These are phyloP conservation scores for Zygoascus biomembranicola DNA, from an alignment of 805 yeast genomes.

Conservation along the genomic window DNA sequence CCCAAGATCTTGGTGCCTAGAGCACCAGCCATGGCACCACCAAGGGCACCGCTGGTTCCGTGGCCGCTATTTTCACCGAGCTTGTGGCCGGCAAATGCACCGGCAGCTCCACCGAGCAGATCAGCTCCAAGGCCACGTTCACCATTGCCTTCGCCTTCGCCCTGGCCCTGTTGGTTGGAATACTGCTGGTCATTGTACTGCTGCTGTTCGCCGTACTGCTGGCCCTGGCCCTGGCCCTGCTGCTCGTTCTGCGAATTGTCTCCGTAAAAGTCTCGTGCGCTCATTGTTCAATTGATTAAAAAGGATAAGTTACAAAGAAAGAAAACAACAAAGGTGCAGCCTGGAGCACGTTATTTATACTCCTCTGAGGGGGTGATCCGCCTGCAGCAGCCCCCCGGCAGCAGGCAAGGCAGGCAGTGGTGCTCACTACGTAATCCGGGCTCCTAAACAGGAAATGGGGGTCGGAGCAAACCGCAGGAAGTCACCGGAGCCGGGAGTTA, in stretches of 20 bases:
- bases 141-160: background rate
- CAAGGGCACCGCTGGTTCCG: background rate
- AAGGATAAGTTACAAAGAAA: background rate
- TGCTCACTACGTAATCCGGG: too few relatives aligned
- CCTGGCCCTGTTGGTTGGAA: background rate
- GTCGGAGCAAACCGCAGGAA: too few relatives aligned
- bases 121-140: background rate
- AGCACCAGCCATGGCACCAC: conserved; percentile 1
- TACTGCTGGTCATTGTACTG: background rate
- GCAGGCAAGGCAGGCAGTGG: too few relatives aligned
- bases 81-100: background rate
- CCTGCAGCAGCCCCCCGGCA: too few relatives aligned
- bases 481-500: too few relatives aligned
- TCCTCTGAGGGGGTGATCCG: background rate
- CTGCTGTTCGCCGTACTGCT: background rate
- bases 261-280: background rate
- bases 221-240: background rate
- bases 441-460: too few relatives aligned
- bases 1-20: background rate
- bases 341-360: background rate
- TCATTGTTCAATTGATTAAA: background rate
- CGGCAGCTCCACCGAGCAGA: background rate
- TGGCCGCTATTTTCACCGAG: background rate
- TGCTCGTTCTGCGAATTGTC: background rate
- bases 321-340: background rate